Evolutionary conservation across 1,284 basidiomycete genomes (phyloP).

Genomic region (Ceratorhiza oryzae-sativae): DNA sequence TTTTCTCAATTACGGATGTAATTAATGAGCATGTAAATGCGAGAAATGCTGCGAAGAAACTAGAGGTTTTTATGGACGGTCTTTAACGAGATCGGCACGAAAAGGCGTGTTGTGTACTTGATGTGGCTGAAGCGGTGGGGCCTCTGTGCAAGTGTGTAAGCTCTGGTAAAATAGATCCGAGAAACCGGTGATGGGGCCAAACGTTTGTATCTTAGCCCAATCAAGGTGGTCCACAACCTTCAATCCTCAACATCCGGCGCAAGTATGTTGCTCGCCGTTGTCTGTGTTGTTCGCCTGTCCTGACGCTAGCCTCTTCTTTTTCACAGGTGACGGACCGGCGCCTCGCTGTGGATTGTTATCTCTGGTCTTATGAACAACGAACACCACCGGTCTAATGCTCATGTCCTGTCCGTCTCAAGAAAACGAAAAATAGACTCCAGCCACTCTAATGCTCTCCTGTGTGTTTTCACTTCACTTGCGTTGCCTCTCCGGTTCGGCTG

Average conservation of each 20-base stretch:
- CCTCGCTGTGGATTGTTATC: slow-evolving; percentile 37
- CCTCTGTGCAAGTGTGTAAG: not conserved
- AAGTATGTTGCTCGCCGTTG: slow-evolving; percentile 33
- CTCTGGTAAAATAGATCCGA: slow-evolving; percentile 21
- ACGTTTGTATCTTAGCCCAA: slow-evolving; percentile 39
- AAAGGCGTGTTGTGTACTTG: not conserved
- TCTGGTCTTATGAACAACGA: slow-evolving; percentile 39
- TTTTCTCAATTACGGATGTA: slow-evolving; percentile 33
- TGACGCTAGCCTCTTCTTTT: not conserved
- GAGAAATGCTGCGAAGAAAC: not conserved
- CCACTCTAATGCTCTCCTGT: slow-evolving; percentile 28
- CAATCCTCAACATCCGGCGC: slow-evolving; percentile 41
- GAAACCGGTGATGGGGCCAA: slow-evolving; percentile 30
- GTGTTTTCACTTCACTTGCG: slow-evolving; percentile 11
- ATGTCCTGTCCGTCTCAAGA: slow-evolving; percentile 31
- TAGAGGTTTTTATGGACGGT: not conserved
- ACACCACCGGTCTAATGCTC: slow-evolving; percentile 36
- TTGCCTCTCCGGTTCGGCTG: not conserved
- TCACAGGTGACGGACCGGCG: slow-evolving; percentile 38
- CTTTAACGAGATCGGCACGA: not conserved
- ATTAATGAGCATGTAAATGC: slow-evolving; percentile 10
- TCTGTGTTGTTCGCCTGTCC: not conserved
- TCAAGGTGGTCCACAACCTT: slow-evolving; percentile 37
- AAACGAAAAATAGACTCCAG: slow-evolving; percentile 39
- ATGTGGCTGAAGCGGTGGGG: not conserved